These are phyloP conservation scores for Aspergillus sp. DNA, from an alignment of 2,329 filamentous ascomycete species.

Conservation along the genomic window DNA sequence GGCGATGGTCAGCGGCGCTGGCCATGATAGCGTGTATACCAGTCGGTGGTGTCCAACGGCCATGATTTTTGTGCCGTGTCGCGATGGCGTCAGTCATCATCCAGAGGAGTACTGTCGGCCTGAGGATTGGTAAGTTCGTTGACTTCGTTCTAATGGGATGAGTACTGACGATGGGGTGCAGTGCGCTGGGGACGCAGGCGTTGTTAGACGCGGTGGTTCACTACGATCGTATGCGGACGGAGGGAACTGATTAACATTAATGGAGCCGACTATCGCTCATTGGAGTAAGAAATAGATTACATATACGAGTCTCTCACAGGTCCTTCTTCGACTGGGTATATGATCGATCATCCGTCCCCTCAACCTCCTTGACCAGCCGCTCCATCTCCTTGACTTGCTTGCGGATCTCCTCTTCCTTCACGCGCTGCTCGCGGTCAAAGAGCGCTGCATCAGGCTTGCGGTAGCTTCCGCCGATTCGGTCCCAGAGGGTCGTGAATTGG, in stretches of 20 bases:
- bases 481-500: conserved; percentile 91
- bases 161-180: conserved; percentile 7
- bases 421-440: conserved; percentile 11
- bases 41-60: conserved; percentile 54
- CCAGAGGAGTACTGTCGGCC: conserved; percentile 56
- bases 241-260: not conserved
- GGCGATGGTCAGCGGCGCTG: conserved; percentile 56
- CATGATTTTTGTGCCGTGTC: conserved; percentile 63
- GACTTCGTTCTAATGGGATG: not conserved
- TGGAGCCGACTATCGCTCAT: no score
- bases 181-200: conserved; percentile 41
- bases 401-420: conserved; percentile 7
- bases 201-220: conserved; percentile 47
- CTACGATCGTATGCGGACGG: conserved; percentile 18
- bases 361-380: conserved; percentile 11
- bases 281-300: not conserved
- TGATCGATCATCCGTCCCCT: conserved; percentile 11
- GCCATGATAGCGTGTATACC: conserved; percentile 59
- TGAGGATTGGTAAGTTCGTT: conserved; percentile 35
- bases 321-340: conserved; percentile 8
- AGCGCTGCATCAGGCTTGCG: conserved; percentile 12
- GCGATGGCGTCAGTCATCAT: conserved; percentile 58
- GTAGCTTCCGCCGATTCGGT: conserved; percentile 73
- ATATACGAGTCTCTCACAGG: not conserved
- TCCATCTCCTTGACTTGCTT: conserved; percentile 11